Base-by-base conservation (phyloP, 345 rosid genomes). In the Sonneratia caseolaris region DNA sequence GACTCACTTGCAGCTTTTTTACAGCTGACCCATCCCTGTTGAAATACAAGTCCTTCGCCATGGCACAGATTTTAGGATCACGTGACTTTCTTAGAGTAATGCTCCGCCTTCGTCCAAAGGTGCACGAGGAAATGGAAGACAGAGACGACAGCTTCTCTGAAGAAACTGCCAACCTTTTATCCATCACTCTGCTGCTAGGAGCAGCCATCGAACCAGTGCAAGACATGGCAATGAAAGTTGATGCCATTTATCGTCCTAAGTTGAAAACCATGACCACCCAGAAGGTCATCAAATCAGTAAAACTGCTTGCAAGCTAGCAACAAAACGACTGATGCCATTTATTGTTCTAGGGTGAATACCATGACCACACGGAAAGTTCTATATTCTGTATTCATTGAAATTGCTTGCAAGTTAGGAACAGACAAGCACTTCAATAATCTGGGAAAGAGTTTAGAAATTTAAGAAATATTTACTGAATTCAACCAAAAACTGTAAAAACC, bases 1-100 rank as follows among this genome's bases (percentile, higher is more conserved):
- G 11, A 72, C 91, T 84, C 75, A 92, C 99, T 81, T 96, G 99
- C 69, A 92, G 83, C 83, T 81, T 92, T 83, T 81, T 96, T 10
- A 96, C 87, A 36, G 99, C 87, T 14, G 93, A 77, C 3, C 99
- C 99, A 59, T 96, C 99, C 82, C 84, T 92, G 83, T 92, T 95
- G 84, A 95, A 96, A 82, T 92, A 88, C 80, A 96, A 77, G 59
- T 96, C 97, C 82, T 96, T 96, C 40, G 99, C 97, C 55, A 78
- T 76, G 61, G 97, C 98, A 76, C 68, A 86, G 15, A 92, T 77
- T 82, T 81, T 88, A 19, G 87, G 83, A 15, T 84, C 70, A 7
- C 82, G 76, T 19, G 90, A 69, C 74, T 81, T 89, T 15, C 83
- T 80, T 10, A 84, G 82, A 40, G 79, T 84, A 43, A 79, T 84